phyloP scores from a whole-genome alignment of 2,329 filamentous ascomycete species.

The Colletotrichum chlorophyti region DNA sequence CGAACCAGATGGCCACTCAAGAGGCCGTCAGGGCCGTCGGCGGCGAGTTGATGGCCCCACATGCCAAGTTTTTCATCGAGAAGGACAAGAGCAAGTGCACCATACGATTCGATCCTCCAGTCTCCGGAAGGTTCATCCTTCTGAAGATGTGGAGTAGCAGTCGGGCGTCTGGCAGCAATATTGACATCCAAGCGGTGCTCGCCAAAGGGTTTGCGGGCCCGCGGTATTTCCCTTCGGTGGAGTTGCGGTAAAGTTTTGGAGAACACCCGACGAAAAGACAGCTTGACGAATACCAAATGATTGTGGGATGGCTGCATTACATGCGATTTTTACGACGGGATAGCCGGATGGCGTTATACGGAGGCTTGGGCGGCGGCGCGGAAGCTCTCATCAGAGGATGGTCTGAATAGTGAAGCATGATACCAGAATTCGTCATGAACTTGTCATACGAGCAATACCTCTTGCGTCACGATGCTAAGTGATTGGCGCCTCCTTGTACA shows the following conservation, averaged over 20 bases:
- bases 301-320: not conserved
- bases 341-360: too few relatives aligned
- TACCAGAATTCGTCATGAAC: too few relatives aligned
- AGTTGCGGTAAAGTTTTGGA: slow-evolving; percentile 55
- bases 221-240: slow-evolving; percentile 78
- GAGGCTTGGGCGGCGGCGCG: too few relatives aligned
- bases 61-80: slow-evolving; percentile 85
- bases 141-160: slow-evolving; percentile 90
- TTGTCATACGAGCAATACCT: too few relatives aligned
- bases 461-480: too few relatives aligned
- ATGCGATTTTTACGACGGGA: not conserved
- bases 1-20: slow-evolving; percentile 60
- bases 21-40: slow-evolving; percentile 64
- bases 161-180: slow-evolving; percentile 70
- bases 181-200: slow-evolving; percentile 88
- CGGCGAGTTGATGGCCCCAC: slow-evolving; percentile 70
- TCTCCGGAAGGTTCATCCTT: slow-evolving; percentile 83
- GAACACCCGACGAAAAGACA: not conserved
- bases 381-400: too few relatives aligned
- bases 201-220: slow-evolving; percentile 86
- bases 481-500: too few relatives aligned
- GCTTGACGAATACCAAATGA: not conserved
- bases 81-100: slow-evolving; percentile 84
- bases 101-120: slow-evolving; percentile 82
- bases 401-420: too few relatives aligned